These are phyloP conservation scores for Leavenworthia alabamica DNA, from an alignment of 345 rosid genomes.

Conservation along the genomic window DNA sequence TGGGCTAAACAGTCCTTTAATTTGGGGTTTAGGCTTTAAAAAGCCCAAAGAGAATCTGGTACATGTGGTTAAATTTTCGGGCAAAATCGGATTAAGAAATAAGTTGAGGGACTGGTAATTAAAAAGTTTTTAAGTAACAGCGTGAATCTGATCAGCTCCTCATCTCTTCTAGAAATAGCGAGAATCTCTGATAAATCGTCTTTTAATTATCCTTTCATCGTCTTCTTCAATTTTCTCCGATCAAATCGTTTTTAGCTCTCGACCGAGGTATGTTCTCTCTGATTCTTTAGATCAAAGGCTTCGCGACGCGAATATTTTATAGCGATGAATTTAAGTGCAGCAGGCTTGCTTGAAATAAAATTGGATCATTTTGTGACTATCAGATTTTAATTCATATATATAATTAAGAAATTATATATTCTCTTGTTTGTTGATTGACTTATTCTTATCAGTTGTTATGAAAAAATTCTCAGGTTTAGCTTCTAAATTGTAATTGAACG, in stretches of 20 bases:
- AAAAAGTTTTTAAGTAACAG: slow-evolving; percentile 6
- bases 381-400: background rate
- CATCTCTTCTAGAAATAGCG: slow-evolving; percentile 22
- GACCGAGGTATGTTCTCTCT: slow-evolving; percentile 4
- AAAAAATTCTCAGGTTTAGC: background rate
- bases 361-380: background rate
- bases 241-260: background rate
- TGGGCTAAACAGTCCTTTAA: background rate
- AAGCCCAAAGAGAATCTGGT: background rate
- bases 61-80: background rate
- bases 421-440: background rate
- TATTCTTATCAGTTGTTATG: too few species aligned
- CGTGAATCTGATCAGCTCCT: too few species aligned
- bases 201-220: background rate
- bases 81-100: background rate
- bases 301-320: background rate
- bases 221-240: slow-evolving; percentile 7
- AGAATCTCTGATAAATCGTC: slow-evolving; percentile 7
- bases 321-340: background rate
- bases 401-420: background rate
- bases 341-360: background rate
- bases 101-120: slow-evolving; percentile 6
- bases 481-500: background rate
- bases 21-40: background rate
- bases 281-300: background rate